Evolutionary conservation across 2,329 filamentous ascomycete species (phyloP), one percentile per base, ranked within the genome.

Genomic region (Fusarium stilboides): DNA sequence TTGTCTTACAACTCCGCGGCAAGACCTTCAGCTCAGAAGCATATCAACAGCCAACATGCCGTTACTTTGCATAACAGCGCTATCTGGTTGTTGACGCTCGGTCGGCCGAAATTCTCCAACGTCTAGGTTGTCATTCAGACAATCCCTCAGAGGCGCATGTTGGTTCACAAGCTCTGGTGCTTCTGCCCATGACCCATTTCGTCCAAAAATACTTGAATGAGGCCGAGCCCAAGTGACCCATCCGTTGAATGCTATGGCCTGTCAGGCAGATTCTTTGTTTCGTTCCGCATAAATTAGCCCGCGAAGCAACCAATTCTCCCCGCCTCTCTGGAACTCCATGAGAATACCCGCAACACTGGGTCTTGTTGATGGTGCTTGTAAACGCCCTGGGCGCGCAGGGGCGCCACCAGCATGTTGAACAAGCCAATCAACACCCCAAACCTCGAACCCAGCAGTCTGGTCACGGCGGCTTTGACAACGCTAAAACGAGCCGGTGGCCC

Each of bases 391-490:
- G 57, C 66, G 43, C 37, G 45, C 57, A 64, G 46, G 62, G 66
- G 40, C 44, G 20, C 37, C 37, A 50, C 68, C 53, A 61, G 62
- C 57, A 44, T 65, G 42, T 36, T 51, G 57, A 58, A 59, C 61
- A 59, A 57, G 47, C 73, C 73, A 75, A 65, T 75, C 60, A 74
- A 64, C 39, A 61, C 19, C 53, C 57, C 56, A 57, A 53, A 36
- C 65, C 31, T 46, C 40, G 57, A 66, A 67, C 70, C 76, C 76
- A 73, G 73, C 72, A 76, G 77, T 78, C 70, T 79, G 75, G 77
- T 77, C 76, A 71, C 70, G 76, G 77, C 75, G 76, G 73, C 70
- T 75, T 72, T 72, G 54, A 57, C 44, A 47, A 76, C 65, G 68
- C 73, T 76, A 75, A 75, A 77, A 71, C 67, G 55, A 67, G 70